phyloP scores from a whole-genome alignment of 148 eudicot genomes.

The Rhododendron mucronatum region DNA sequence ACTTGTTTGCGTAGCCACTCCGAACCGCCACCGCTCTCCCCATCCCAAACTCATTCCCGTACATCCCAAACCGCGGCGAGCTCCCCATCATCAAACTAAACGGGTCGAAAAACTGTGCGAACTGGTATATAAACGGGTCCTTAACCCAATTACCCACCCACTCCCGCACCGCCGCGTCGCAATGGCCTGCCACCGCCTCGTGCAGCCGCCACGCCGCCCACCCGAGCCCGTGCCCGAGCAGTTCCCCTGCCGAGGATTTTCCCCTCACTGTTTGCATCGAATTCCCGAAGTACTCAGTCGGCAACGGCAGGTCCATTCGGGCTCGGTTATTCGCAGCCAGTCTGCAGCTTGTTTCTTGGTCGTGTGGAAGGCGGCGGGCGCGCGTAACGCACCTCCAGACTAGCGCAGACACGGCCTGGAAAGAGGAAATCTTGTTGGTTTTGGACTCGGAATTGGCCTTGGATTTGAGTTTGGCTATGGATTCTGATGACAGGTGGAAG shows the following conservation, averaged over 20 bases:
- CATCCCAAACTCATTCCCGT: no score
- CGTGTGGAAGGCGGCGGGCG: background rate
- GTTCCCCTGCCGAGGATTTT: background rate
- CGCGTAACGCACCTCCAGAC: slow-evolving; percentile 22
- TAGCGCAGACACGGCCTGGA: slow-evolving; percentile 24
- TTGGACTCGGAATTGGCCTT: slow-evolving; percentile 18
- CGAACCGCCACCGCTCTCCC: no score
- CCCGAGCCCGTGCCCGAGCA: background rate
- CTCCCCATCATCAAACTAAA: background rate
- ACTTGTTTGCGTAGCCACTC: no score
- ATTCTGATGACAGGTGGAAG: slow-evolving; percentile 20
- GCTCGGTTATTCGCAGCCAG: slow-evolving; percentile 14
- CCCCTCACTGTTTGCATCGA: slow-evolving; percentile 8
- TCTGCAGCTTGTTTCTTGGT: slow-evolving; percentile 9
- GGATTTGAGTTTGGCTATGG: slow-evolving; percentile 18
- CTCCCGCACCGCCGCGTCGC: background rate
- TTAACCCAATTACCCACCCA: slow-evolving; percentile 9
- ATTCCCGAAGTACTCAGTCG: slow-evolving; percentile 19
- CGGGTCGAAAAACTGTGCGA: slow-evolving; percentile 14
- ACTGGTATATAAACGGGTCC: slow-evolving; percentile 9
- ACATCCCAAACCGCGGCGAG: no score
- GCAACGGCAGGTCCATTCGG: slow-evolving; percentile 20
- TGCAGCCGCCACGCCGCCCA: background rate
- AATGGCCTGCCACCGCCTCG: slow-evolving; percentile 8
- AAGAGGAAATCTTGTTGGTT: slow-evolving; percentile 16